Evolutionary conservation across 345 rosid species (phyloP), one percentile per base, ranked within the genome.

Genomic region (Pistacia integerrima): DNA sequence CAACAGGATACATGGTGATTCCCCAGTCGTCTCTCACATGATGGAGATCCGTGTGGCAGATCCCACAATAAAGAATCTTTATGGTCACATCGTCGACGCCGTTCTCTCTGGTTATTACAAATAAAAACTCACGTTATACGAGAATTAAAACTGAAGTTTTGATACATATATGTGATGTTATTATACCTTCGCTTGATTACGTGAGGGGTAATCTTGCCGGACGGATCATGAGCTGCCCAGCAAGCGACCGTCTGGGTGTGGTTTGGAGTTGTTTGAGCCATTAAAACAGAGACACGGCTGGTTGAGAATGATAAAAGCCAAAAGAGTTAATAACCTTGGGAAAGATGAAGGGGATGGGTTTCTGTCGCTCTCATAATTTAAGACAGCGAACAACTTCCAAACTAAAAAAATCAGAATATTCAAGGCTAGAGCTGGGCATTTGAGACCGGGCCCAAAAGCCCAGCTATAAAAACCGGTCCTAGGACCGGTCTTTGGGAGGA

Each of bases 1-100:
- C 89, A 38, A 92, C 83, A 11, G 97, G 97, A 74, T 90, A 94
- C 80, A 75, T 88, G 77, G 98, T 81, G 73, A 87, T 80, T n/a
- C 97, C 97, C 98, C 97, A 92, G 13, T 90, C 89, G 69, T 94
- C 87, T 81, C 74, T 87, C 46, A 84, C 86, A 35, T 74, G 76
- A 76, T 94, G 97, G 64, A 94, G 84, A 77, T 92, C 97, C 13
- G 98, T 88, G 76, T 92, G 97, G 63, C 96, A 94, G 74, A 92
- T 89, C 61, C 97, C 97, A 74, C 97, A 94, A 54, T 86, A 94
- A 82, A 89, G 48, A 22, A 94, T 80, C 83, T 88, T 73, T 68
- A 94, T 86, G 11, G 91, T 87, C 74, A 94, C 96, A 74, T 94
- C 98, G 44, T 92, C 75, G 38, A 66, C 79, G 8, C 96, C 97